phyloP scores from a whole-genome alignment of 495 filamentous ascomycete species.

The Hypoxylon lenormandii region DNA sequence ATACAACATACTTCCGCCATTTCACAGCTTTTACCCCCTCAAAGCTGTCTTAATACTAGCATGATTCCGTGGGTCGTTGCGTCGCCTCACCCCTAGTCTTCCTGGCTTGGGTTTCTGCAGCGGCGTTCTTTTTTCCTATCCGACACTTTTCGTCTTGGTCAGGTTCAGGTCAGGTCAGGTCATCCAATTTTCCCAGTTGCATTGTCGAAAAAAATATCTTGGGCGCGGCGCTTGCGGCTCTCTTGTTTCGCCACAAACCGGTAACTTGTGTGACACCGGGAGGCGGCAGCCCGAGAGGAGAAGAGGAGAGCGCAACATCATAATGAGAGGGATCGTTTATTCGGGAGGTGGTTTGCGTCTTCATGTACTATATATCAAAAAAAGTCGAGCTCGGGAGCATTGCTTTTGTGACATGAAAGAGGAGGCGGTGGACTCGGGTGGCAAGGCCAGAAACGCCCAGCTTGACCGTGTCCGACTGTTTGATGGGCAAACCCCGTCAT shows the following conservation, averaged over 20 bases:
- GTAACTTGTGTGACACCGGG: conserved; percentile 42
- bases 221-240: conserved; percentile 39
- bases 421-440: conserved; percentile 10
- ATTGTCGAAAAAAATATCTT: conserved; percentile 16
- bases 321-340: conserved; percentile 43
- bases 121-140: neutral
- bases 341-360: conserved; percentile 35
- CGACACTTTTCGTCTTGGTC: conserved; percentile 8
- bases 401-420: conserved; percentile 31
- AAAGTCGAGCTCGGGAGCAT: conserved; percentile 24
- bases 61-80: conserved; percentile 24
- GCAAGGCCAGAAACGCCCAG: conserved; percentile 20
- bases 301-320: conserved; percentile 36
- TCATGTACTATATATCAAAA: conserved; percentile 44
- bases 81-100: neutral
- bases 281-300: conserved; percentile 44
- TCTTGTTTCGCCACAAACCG: conserved; percentile 37
- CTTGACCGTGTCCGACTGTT: conserved; percentile 27
- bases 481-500: conserved; percentile 37
- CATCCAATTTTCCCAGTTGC: conserved; percentile 32
- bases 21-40: conserved; percentile 26
- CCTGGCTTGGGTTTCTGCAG: conserved; percentile 1
- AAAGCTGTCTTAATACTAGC: conserved; percentile 36
- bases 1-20: conserved; percentile 39
- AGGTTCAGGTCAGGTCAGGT: conserved; percentile 6